A percentile compares a stretch with the other conserved stretches of the same genome.
phyloP scores from a whole-genome alignment of 1,284 basidiomycete genomes.

The Phaffia rhodozyma region DNA sequence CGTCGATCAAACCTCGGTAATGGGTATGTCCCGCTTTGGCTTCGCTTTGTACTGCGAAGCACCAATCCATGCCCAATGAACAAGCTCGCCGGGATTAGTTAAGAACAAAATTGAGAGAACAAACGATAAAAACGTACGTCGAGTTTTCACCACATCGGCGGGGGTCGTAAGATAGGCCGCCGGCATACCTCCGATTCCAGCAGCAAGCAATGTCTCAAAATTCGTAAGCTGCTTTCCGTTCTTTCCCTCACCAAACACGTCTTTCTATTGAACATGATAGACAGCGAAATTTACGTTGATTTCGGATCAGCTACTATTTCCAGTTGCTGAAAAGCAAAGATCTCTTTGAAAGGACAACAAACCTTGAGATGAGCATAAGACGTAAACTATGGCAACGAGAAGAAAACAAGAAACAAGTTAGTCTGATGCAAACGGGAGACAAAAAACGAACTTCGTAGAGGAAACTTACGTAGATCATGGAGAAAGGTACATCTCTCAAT shows the following conservation, averaged over 20 bases:
- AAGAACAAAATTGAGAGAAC: conserved; percentile 40
- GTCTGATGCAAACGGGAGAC: conserved; percentile 12
- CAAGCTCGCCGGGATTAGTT: conserved; percentile 26
- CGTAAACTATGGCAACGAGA: neutral
- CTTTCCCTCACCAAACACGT: conserved; percentile 89
- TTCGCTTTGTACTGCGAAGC: conserved; percentile 67
- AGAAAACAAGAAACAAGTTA: conserved; percentile 19
- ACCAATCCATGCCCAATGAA: conserved; percentile 3
- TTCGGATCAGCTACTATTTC: too few relatives aligned
- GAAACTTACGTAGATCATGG: conserved; percentile 35
- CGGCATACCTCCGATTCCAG: conserved; percentile 74
- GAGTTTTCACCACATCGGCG: conserved; percentile 94
- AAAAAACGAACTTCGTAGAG: neutral
- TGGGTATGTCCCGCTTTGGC: conserved; percentile 80
- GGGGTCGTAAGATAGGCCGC: conserved; percentile 64
- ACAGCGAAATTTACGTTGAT: neutral
- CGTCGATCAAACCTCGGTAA: conserved; percentile 85
- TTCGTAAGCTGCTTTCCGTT: conserved; percentile 88
- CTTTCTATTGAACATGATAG: conserved; percentile 53
- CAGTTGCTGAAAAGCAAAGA: conserved; percentile 31
- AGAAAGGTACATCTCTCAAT: conserved; percentile 86
- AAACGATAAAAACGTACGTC: conserved; percentile 31
- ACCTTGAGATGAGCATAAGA: conserved; percentile 32
- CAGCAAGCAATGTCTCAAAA: conserved; percentile 73
- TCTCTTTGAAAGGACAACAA: conserved; percentile 3